phyloP scores from a whole-genome alignment of 208 protist genomes.

The Leishmania tropica region DNA sequence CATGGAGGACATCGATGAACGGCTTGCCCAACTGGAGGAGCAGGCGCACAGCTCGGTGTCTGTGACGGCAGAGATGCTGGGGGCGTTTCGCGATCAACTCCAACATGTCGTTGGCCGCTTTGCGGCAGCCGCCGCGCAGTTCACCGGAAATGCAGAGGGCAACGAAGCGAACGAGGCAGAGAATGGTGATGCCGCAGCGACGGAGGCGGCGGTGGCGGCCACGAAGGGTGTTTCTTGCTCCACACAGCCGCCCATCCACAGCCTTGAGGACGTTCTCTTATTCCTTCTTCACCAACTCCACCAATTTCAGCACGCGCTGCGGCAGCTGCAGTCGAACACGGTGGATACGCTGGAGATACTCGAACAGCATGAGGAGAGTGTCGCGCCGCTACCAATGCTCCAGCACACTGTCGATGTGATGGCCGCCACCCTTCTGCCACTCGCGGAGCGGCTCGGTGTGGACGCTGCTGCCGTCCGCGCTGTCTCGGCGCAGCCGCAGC shows the following conservation, averaged over 20 bases:
- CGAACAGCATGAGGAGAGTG: conserved; percentile 70
- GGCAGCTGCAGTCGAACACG: conserved; percentile 55
- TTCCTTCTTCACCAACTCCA: conserved; percentile 53
- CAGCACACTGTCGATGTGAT: conserved; percentile 45
- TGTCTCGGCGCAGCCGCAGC: conserved; percentile 7
- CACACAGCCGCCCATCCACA: conserved; percentile 11
- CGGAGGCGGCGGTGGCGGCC: background rate
- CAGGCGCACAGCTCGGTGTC: conserved; percentile 20
- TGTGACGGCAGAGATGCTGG: conserved; percentile 40
- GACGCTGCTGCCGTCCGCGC: conserved; percentile 32
- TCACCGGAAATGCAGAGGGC: background rate
- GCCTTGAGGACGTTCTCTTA: conserved; percentile 69
- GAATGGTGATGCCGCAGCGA: background rate
- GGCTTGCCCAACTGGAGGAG: conserved; percentile 24
- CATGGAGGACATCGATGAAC: conserved; percentile 15
- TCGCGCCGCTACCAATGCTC: conserved; percentile 36
- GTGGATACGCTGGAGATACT: conserved; percentile 70
- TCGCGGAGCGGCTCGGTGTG: conserved; percentile 41
- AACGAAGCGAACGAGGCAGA: background rate
- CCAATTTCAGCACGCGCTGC: conserved; percentile 38
- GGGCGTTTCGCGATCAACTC: conserved; percentile 37
- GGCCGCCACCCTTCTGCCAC: conserved; percentile 21
- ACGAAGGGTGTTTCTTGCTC: background rate
- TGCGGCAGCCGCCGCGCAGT: conserved; percentile 25
- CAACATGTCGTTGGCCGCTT: conserved; percentile 53